These are phyloP conservation scores for Hordeum marinum DNA, from an alignment of 176 grass and related monocot species.

Conservation along the genomic window DNA sequence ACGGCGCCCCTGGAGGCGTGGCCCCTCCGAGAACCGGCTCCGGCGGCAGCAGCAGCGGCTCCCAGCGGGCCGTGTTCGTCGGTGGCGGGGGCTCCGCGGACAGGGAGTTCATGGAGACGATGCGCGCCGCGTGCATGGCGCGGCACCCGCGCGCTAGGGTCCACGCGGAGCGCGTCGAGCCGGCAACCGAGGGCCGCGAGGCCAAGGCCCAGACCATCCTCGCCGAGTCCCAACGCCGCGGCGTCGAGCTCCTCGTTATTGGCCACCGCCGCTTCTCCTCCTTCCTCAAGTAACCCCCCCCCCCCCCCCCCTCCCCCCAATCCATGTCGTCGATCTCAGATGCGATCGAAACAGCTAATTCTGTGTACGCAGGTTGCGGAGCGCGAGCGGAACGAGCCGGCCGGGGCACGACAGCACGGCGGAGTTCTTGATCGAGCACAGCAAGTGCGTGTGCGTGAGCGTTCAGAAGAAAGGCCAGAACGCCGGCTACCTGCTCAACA, in stretches of 20 bases:
- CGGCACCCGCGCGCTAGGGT: slow-evolving; percentile 51
- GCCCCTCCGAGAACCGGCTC: slow-evolving; percentile 12
- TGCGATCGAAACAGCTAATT: neutral
- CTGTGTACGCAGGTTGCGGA: slow-evolving; percentile 5
- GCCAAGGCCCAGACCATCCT: slow-evolving; percentile 84
- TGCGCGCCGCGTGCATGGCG: slow-evolving; percentile 55
- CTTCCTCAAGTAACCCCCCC: slow-evolving; percentile 56
- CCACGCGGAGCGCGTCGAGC: slow-evolving; percentile 46
- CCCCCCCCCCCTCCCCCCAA: neutral
- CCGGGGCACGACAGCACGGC: slow-evolving; percentile 41
- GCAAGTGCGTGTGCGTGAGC: slow-evolving; percentile 83
- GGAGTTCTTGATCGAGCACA: slow-evolving; percentile 88
- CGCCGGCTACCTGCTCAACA: slow-evolving; percentile 85
- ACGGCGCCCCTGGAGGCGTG: slow-evolving; percentile 16
- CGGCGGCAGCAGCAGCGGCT: neutral
- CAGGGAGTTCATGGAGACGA: slow-evolving; percentile 55
- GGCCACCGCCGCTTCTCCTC: slow-evolving; percentile 52
- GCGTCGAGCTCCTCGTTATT: slow-evolving; percentile 78
- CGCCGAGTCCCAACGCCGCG: slow-evolving; percentile 34
- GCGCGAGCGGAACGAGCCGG: slow-evolving; percentile 42
- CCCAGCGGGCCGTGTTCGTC: slow-evolving; percentile 30
- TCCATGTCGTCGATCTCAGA: neutral
- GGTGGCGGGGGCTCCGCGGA: slow-evolving; percentile 12
- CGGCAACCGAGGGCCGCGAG: slow-evolving; percentile 54
- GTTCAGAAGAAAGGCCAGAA: slow-evolving; percentile 93